Percentiles rank a stretch among this genome's conserved stretches.
Conservation (phyloP, 2,329 filamentous ascomycete species). For the Fusarium pininemorale region DNA sequence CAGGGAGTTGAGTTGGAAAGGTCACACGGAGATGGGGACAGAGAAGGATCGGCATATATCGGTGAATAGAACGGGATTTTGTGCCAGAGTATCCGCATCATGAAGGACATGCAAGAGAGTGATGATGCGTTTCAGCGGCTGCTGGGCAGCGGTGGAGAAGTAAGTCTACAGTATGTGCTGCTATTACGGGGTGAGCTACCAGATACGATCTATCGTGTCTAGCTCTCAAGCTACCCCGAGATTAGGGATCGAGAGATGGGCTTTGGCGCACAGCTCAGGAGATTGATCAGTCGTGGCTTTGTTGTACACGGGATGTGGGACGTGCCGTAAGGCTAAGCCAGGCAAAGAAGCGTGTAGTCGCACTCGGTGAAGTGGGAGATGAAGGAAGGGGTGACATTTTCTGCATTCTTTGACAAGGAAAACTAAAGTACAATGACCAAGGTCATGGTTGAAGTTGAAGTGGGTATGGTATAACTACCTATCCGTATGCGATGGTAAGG, state of each 20-base stretch:
- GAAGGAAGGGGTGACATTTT: background rate
- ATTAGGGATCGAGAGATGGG: conserved; percentile 14
- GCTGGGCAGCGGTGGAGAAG: background rate
- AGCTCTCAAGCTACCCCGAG: background rate
- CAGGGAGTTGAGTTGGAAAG: conserved; percentile 7
- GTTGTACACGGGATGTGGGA: conserved; percentile 14
- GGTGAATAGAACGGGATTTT: conserved; percentile 11
- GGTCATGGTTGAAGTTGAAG: background rate
- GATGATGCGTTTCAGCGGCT: background rate
- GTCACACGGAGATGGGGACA: background rate
- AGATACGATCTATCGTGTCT: background rate
- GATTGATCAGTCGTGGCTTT: conserved; percentile 7
- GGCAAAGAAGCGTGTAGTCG: background rate
- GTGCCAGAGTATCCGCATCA: background rate
- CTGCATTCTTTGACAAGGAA: background rate
- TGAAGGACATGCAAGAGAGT: conserved; percentile 5
- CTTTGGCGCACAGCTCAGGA: conserved; percentile 11
- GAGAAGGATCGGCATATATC: conserved; percentile 10
- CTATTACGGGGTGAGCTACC: background rate
- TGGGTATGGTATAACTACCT: background rate
- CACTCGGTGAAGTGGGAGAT: background rate
- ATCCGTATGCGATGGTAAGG: background rate
- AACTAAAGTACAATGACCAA: background rate
- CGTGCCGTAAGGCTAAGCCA: conserved; percentile 12
- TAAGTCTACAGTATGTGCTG: background rate